Evolutionary conservation across 2,329 filamentous ascomycete genomes (phyloP).

Genomic region (Aureobasidium sp.): DNA sequence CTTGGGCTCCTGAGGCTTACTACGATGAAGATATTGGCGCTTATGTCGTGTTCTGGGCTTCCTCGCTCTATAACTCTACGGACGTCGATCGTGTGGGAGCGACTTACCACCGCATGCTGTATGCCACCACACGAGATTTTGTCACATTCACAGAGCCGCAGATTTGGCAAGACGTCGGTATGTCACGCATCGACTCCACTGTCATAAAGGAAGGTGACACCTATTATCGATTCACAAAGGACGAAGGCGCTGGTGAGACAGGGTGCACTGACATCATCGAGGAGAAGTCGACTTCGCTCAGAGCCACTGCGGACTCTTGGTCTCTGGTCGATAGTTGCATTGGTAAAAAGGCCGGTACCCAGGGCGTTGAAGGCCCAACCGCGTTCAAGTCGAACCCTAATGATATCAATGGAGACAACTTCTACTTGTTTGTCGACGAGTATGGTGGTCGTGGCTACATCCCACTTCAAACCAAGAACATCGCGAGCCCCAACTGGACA

Average conservation of each 20-base stretch:
- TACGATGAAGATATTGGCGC: slow-evolving; percentile 39
- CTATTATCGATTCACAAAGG: slow-evolving; percentile 51
- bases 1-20: slow-evolving; percentile 49
- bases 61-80: slow-evolving; percentile 37
- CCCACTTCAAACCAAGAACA: slow-evolving; percentile 45
- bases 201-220: slow-evolving; percentile 37
- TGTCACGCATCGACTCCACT: slow-evolving; percentile 48
- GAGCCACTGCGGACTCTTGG: slow-evolving; percentile 39
- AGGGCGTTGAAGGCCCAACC: slow-evolving; percentile 46
- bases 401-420: slow-evolving; percentile 47
- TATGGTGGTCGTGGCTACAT: slow-evolving; percentile 48
- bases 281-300: slow-evolving; percentile 40
- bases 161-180: slow-evolving; percentile 47
- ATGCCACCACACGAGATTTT: slow-evolving; percentile 46
- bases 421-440: slow-evolving; percentile 51
- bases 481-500: slow-evolving; percentile 44
- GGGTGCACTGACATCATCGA: slow-evolving; percentile 51
- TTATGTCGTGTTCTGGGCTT: slow-evolving; percentile 44
- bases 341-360: slow-evolving; percentile 43
- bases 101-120: slow-evolving; percentile 49
- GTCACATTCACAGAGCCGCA: slow-evolving; percentile 42
- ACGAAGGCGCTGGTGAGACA: slow-evolving; percentile 44
- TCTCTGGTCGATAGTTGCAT: slow-evolving; percentile 43
- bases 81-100: slow-evolving; percentile 37
- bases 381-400: slow-evolving; percentile 45